Evolutionary conservation across 306 rosid genomes (phyloP).

Genomic region (Cucurbita pepo): DNA sequence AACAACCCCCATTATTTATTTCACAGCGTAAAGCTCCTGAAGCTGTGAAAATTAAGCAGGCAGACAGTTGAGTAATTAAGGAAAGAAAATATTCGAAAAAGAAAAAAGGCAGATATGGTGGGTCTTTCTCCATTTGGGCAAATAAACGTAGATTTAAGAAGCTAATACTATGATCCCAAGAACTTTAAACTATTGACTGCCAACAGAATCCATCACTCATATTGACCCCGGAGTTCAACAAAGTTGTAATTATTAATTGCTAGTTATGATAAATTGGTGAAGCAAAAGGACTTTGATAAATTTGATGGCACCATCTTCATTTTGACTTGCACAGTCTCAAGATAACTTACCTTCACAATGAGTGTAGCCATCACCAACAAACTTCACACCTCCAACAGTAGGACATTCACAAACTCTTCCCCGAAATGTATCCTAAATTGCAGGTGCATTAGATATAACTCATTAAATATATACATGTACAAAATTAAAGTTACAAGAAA

Average conservation of each 20-base stretch:
- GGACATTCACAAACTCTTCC: slow-evolving; percentile 98
- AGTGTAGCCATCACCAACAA: slow-evolving; percentile 78
- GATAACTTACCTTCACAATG: slow-evolving; percentile 67
- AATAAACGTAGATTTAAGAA: neutral
- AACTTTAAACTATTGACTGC: neutral
- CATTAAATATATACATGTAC: neutral
- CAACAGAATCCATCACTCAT: neutral
- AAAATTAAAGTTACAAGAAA: neutral
- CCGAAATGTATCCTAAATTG: slow-evolving; percentile 65
- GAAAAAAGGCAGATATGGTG: neutral
- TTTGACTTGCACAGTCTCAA: neutral
- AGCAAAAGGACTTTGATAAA: neutral
- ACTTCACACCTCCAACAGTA: slow-evolving; percentile 59
- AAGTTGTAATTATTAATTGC: neutral
- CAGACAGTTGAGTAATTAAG: neutral
- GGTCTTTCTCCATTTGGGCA: neutral
- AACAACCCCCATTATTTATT: slow-evolving; percentile 89
- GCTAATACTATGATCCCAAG: neutral
- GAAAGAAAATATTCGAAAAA: neutral
- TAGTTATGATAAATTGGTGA: neutral
- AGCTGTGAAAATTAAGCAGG: slow-evolving; percentile 34
- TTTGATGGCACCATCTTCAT: neutral
- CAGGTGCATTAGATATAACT: neutral
- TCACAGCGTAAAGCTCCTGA: slow-evolving; percentile 69
- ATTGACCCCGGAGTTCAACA: neutral